These are phyloP conservation scores for Arachnopeziza araneosa DNA, from an alignment of 2,329 filamentous ascomycete genomes.

Conservation along the genomic window DNA sequence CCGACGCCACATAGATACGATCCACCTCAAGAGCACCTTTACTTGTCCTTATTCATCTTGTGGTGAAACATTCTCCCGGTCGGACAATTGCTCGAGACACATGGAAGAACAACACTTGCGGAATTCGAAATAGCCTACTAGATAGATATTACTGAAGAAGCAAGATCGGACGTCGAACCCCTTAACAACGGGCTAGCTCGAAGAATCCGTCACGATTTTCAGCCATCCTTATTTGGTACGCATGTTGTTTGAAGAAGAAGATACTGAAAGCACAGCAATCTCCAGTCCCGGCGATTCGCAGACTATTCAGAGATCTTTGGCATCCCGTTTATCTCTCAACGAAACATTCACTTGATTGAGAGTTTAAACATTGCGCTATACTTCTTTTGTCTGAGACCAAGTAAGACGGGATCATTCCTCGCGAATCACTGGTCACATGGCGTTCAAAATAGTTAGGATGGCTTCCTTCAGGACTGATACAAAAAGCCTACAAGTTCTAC, in stretches of 20 bases:
- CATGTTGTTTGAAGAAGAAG: neutral
- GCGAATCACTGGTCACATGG: no score
- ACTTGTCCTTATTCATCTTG: constrained; percentile 8
- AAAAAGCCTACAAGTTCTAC: no score
- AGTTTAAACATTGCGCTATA: no score
- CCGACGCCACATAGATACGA: constrained; percentile 8
- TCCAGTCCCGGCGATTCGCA: neutral
- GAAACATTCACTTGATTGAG: no score
- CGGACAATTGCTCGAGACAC: constrained; percentile 11
- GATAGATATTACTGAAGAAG: no score
- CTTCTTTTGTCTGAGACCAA: no score
- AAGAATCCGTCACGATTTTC: no score
- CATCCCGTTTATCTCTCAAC: neutral
- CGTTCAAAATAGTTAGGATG: no score
- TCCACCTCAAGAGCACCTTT: constrained; percentile 12
- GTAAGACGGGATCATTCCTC: no score
- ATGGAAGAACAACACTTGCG: constrained; percentile 12
- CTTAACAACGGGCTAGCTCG: no score
- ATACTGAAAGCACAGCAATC: neutral
- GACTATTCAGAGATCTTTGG: constrained; percentile 5
- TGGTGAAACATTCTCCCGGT: constrained; percentile 10
- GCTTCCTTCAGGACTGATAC: neutral
- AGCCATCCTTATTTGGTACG: no score
- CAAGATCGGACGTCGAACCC: no score
- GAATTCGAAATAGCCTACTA: neutral